These are phyloP conservation scores for Naganishia randhawae DNA, from an alignment of 768 basidiomycete species.

Conservation along the genomic window DNA sequence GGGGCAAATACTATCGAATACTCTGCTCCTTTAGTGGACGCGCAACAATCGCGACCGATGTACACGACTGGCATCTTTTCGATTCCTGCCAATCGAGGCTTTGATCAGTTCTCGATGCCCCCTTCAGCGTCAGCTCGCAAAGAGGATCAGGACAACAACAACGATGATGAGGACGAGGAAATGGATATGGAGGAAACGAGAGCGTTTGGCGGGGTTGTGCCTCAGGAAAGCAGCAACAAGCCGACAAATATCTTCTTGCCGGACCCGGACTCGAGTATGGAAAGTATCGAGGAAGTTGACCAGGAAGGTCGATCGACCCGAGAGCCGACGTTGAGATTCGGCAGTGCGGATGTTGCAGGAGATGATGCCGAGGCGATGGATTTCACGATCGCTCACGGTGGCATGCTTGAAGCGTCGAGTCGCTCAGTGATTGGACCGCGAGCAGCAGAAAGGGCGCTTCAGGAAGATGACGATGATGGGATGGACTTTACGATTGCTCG, in stretches of 20 bases:
- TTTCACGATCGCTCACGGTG: constrained; percentile 50
- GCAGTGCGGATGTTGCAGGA: constrained; percentile 33
- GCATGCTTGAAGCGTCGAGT: constrained; percentile 44
- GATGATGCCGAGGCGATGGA: constrained; percentile 49
- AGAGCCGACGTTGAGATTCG: constrained; percentile 24
- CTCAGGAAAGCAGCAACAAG: constrained; percentile 25
- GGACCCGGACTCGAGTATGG: constrained; percentile 19
- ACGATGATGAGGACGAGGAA: constrained; percentile 34
- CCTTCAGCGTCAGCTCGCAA: neutral
- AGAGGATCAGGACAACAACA: neutral
- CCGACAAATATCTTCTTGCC: constrained; percentile 20
- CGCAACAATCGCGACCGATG: neutral
- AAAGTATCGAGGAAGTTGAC: constrained; percentile 27
- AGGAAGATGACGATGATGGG: constrained; percentile 32
- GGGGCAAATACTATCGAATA: neutral
- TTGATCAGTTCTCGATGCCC: constrained; percentile 9
- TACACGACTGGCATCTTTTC: constrained; percentile 23
- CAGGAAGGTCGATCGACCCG: constrained; percentile 16
- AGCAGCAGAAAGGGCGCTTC: neutral
- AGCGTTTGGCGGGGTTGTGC: constrained; percentile 39
- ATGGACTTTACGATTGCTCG: constrained; percentile 48
- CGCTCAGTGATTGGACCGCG: constrained; percentile 29
- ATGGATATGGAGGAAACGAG: constrained; percentile 49
- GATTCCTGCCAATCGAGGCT: constrained; percentile 13
- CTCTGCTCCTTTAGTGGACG: constrained; percentile 11